Evolutionary conservation across 1,139 yeast species (phyloP).

Genomic region (Zygosaccharomyces sapae): DNA sequence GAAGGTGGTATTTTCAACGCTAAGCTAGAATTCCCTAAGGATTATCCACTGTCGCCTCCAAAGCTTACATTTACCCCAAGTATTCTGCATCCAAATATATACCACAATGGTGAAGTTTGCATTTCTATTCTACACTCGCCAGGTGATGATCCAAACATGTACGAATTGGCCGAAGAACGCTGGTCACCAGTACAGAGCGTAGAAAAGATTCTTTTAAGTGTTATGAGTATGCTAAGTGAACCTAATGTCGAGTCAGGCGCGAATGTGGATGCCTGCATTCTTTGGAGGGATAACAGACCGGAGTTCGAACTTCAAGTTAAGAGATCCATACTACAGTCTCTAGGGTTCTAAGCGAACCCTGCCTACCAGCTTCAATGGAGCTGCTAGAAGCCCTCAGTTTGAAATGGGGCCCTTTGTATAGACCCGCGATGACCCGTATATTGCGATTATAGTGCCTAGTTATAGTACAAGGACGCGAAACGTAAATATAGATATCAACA

Average conservation of each 20-base stretch:
- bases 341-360: conserved; percentile 27
- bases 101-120: conserved; percentile 92
- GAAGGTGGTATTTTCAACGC: conserved; percentile 95
- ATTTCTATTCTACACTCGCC: conserved; percentile 93
- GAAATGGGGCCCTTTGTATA: background rate
- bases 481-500: background rate
- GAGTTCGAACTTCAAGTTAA: conserved; percentile 63
- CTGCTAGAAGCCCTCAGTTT: background rate
- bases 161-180: conserved; percentile 90
- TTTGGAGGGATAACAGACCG: conserved; percentile 81
- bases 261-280: conserved; percentile 90
- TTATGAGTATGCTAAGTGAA: conserved; percentile 93
- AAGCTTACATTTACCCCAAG: conserved; percentile 77
- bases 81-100: conserved; percentile 86
- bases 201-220: conserved; percentile 87
- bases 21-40: conserved; percentile 71
- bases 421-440: conserved; percentile 3
- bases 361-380: background rate
- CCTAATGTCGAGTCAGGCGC: conserved; percentile 98
- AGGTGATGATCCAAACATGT: conserved; percentile 94
- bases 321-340: conserved; percentile 27
- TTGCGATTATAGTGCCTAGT: conserved; percentile 1
- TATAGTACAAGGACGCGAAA: conserved; percentile 5
- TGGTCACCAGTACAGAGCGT: conserved; percentile 98
- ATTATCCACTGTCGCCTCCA: conserved; percentile 93